These are phyloP conservation scores for Heracleum sosnowskyi DNA, from an alignment of 129 eudicot genomes.

Conservation along the genomic window DNA sequence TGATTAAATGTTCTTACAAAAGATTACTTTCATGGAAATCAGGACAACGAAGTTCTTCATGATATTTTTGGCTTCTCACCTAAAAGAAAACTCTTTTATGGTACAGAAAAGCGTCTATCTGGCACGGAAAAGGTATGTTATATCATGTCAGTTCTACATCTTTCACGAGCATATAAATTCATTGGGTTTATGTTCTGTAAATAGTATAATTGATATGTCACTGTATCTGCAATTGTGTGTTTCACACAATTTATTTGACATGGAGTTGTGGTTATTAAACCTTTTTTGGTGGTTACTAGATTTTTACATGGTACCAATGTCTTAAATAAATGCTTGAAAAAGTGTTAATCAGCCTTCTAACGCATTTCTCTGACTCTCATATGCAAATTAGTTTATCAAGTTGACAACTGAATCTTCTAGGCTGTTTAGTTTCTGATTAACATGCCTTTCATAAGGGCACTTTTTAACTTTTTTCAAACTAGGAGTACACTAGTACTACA, in stretches of 20 bases:
- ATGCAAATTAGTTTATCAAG: background rate
- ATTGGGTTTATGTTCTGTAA: too few relatives aligned
- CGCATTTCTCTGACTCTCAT: background rate
- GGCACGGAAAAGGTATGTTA: conserved; percentile 57
- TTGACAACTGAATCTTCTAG: background rate
- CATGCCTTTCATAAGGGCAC: background rate
- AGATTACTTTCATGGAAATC: conserved; percentile 9
- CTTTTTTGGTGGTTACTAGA: background rate
- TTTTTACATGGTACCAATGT: background rate
- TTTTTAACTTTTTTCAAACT: too few relatives aligned
- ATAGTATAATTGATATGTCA: background rate
- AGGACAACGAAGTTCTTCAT: conserved; percentile 88
- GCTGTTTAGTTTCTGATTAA: background rate
- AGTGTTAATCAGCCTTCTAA: background rate
- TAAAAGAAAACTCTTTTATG: conserved; percentile 42
- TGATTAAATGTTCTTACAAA: background rate
- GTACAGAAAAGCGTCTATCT: conserved; percentile 38
- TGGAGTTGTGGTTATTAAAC: background rate
- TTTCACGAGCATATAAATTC: background rate
- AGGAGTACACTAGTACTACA: background rate
- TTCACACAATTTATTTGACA: background rate
- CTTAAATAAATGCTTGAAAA: background rate
- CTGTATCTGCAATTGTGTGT: background rate
- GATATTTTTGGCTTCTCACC: conserved; percentile 76
- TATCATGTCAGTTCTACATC: background rate